Base-by-base conservation (phyloP, 1,284 basidiomycete genomes). In the Papiliotrema nemorosa region DNA sequence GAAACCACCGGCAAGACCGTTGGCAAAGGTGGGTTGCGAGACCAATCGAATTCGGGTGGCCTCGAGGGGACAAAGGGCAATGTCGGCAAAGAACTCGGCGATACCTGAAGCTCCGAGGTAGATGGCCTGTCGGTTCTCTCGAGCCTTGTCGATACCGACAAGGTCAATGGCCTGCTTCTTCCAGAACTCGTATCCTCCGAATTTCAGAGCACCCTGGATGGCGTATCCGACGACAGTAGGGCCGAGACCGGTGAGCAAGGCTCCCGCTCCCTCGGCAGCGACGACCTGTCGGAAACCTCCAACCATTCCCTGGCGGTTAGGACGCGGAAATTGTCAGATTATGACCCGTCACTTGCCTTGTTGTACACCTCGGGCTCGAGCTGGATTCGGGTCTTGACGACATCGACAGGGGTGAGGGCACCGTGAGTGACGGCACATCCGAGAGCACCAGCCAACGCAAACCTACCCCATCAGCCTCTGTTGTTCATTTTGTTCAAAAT, bases 371-470 rank as follows among this genome's bases (percentile, higher is more conserved):
- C 69, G 54, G 75, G 72, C 77, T 85, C 66, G 45, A 90, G 90
- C 85, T 97, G 92, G 85, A 97, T 96, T 80, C 93, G 90, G 75
- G 92, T 96, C 82, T 97, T 96, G 69, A 89, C 87, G 64, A 93
- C 90, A 80, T 94, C 90, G 66, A 94, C 84, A 56, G 90, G 90
- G 37, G 90, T 93, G 68, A 92, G 85, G 67, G 86, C 89, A 54
- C 91, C 92, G 76, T 97, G 92, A 63, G 92, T 96, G 75, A 92
- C 53, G 78, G 91, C 90, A 70, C 92, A 97, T 58, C 92, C 90
- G 63, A 94, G 82, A 62, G 83, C 82, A 84, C 92, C 91, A 69
- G 90, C 91, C 58, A 97, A 69, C 58, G 78, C 78, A 74, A 80
- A 79, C 53, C 78, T 73, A 54, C 0, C 22, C 24, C 35, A 18